These are phyloP conservation scores for Hypoxylon sp. DNA, from an alignment of 2,329 filamentous ascomycete genomes.

Conservation along the genomic window DNA sequence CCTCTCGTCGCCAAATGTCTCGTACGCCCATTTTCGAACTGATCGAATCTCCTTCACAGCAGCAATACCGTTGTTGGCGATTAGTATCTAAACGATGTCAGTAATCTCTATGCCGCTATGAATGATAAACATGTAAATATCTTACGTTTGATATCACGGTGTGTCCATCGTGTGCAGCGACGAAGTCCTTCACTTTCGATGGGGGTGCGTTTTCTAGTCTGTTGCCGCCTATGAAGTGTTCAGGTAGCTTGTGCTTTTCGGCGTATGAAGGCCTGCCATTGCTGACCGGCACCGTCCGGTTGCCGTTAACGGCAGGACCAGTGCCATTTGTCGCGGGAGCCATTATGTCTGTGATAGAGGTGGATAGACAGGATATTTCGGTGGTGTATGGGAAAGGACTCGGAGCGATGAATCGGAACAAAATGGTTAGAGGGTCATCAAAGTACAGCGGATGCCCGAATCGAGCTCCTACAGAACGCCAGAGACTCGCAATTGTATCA, in stretches of 20 bases:
- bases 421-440: slow-evolving; percentile 48
- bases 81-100: slow-evolving; percentile 81
- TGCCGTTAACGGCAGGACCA: slow-evolving; percentile 58
- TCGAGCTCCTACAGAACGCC: slow-evolving; percentile 49
- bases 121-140: background rate
- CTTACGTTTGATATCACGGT: slow-evolving; percentile 98
- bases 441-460: slow-evolving; percentile 46
- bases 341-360: slow-evolving; percentile 45
- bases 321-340: slow-evolving; percentile 48
- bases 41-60: slow-evolving; percentile 99
- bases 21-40: slow-evolving; percentile 99
- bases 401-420: slow-evolving; percentile 43
- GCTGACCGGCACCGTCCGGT: slow-evolving; percentile 64
- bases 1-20: slow-evolving; percentile 97
- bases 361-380: slow-evolving; percentile 34
- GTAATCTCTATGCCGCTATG: slow-evolving; percentile 6
- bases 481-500: slow-evolving; percentile 46
- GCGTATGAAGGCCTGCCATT: slow-evolving; percentile 78
- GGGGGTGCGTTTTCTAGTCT: slow-evolving; percentile 83
- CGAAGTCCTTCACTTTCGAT: slow-evolving; percentile 96
- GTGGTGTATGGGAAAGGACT: slow-evolving; percentile 24
- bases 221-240: slow-evolving; percentile 98
- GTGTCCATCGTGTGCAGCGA: slow-evolving; percentile 89
- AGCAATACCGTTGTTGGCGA: slow-evolving; percentile 99
- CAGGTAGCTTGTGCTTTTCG: slow-evolving; percentile 84